Evolutionary conservation across 2,329 filamentous ascomycete genomes (phyloP).

Genomic region (Calonectria leucothoes): DNA sequence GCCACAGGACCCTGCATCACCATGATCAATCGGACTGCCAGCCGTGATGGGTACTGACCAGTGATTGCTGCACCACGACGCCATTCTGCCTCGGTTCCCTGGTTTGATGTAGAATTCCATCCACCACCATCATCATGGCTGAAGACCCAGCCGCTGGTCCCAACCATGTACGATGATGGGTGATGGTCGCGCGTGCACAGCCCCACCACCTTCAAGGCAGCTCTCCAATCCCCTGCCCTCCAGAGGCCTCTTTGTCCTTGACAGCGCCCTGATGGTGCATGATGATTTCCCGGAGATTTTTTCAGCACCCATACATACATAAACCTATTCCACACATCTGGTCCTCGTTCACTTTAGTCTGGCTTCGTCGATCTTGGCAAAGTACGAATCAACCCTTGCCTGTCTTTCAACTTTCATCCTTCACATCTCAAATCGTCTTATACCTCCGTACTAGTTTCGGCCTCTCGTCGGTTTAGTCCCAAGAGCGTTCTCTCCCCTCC

Average conservation of each 20-base stretch:
- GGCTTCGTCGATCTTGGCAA: conserved; percentile 23
- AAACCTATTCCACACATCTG: conserved; percentile 24
- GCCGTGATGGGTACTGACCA: background rate
- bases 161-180: conserved; percentile 1
- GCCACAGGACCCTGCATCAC: conserved; percentile 36
- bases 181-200: conserved; percentile 27
- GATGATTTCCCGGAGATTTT: background rate
- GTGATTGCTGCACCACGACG: conserved; percentile 36
- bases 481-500: background rate
- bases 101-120: conserved; percentile 15
- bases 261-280: conserved; percentile 1
- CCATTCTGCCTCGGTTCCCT: conserved; percentile 31
- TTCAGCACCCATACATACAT: conserved; percentile 31
- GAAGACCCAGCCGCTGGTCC: conserved; percentile 4
- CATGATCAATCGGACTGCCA: conserved; percentile 4
- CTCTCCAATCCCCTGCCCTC: background rate
- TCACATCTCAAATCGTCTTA: background rate
- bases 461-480: background rate
- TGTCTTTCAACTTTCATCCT: background rate
- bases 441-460: background rate
- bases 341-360: conserved; percentile 16
- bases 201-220: conserved; percentile 16
- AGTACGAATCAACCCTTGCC: background rate
- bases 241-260: background rate
- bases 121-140: conserved; percentile 16